These are phyloP conservation scores for Lactarius vividus DNA, from an alignment of 768 basidiomycete species.

Conservation along the genomic window DNA sequence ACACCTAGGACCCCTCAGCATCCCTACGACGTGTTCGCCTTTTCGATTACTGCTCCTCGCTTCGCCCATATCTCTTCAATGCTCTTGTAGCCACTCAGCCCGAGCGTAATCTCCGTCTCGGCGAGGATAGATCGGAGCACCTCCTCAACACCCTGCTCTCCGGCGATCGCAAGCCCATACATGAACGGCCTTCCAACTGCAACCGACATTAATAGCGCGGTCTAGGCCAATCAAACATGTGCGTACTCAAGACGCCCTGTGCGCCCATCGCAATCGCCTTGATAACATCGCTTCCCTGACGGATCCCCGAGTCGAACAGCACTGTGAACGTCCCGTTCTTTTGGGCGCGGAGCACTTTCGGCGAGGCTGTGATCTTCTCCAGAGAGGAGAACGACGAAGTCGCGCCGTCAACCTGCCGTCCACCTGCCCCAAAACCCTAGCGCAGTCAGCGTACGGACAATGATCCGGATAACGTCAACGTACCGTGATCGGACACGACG, in stretches of 20 bases:
- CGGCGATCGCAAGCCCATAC: constrained; percentile 67
- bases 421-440: constrained; percentile 41
- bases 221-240: not conserved
- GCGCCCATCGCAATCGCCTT: constrained; percentile 87
- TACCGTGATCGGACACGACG: constrained; percentile 79
- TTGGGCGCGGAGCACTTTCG: constrained; percentile 56
- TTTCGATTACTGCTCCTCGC: constrained; percentile 48
- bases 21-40: constrained; percentile 36
- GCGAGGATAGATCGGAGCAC: constrained; percentile 65
- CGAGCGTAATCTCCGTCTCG: constrained; percentile 65
- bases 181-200: constrained; percentile 73
- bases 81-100: constrained; percentile 55
- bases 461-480: constrained; percentile 18
- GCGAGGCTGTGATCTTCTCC: constrained; percentile 62
- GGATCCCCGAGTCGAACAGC: constrained; percentile 78
- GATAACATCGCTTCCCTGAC: constrained; percentile 79
- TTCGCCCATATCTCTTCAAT: constrained; percentile 62
- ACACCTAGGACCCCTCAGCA: too few relatives aligned
- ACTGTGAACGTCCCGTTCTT: constrained; percentile 59
- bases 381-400: constrained; percentile 72
- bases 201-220: not conserved
- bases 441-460: not conserved
- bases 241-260: constrained; percentile 71
- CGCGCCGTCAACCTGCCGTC: constrained; percentile 75
- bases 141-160: constrained; percentile 73